Evolutionary conservation across 441 rosid species (phyloP).

Genomic region (Aquilaria agallochum): DNA sequence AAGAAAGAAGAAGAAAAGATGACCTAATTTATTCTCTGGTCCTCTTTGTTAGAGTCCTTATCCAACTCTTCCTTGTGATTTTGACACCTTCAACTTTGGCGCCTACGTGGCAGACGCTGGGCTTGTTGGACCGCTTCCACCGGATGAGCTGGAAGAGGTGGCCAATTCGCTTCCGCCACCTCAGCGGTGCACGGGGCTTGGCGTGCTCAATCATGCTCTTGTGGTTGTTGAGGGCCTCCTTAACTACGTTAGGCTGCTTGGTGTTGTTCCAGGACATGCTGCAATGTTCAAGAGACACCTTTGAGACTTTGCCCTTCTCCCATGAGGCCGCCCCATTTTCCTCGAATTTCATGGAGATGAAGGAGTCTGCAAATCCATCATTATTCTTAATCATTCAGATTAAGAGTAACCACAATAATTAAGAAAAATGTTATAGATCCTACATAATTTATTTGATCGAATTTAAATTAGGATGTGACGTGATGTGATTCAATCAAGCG

Average conservation of each 20-base stretch:
- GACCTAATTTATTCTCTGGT: conserved; percentile 28
- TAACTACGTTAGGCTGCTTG: conserved; percentile 13
- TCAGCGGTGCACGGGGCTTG: conserved; percentile 53
- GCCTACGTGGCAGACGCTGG: conserved; percentile 60
- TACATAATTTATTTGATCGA: too few relatives aligned
- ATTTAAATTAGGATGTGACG: too few relatives aligned
- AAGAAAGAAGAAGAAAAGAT: neutral
- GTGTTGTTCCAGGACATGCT: conserved; percentile 33
- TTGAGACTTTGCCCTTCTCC: conserved; percentile 69
- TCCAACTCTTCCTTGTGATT: conserved; percentile 70
- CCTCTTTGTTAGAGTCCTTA: conserved; percentile 72
- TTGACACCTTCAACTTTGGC: conserved; percentile 70
- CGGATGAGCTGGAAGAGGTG: conserved; percentile 71
- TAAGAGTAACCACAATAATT: neutral
- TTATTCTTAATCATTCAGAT: too few relatives aligned
- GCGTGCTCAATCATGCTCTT: conserved; percentile 64
- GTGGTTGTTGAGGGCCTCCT: conserved; percentile 22
- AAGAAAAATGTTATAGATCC: neutral
- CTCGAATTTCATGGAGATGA: conserved; percentile 89
- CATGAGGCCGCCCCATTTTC: conserved; percentile 78
- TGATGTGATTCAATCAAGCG: too few relatives aligned
- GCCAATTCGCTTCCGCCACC: conserved; percentile 90
- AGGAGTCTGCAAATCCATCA: conserved; percentile 53
- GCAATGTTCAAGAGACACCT: conserved; percentile 41
- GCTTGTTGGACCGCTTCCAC: conserved; percentile 72